Evolutionary conservation across 2,329 filamentous ascomycete species (phyloP).

Genomic region (Scorias spongiosa): DNA sequence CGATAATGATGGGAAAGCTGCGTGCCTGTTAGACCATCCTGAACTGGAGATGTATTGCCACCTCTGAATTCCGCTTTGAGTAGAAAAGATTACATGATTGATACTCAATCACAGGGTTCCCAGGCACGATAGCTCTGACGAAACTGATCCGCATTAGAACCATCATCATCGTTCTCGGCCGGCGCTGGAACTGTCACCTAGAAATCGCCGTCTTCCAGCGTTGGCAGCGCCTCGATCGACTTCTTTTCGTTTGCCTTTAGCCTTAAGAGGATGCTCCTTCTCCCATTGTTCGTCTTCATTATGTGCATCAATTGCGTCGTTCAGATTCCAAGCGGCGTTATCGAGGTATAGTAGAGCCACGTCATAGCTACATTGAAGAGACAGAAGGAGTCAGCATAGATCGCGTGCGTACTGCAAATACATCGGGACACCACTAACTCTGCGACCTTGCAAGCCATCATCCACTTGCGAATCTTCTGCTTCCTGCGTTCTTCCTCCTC

Average conservation of each 20-base stretch:
- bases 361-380: slow-evolving; percentile 38
- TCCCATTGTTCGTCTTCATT: slow-evolving; percentile 65
- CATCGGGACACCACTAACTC: slow-evolving; percentile 39
- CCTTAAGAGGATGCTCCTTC: slow-evolving; percentile 45
- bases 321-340: slow-evolving; percentile 51
- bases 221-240: slow-evolving; percentile 7
- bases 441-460: slow-evolving; percentile 61
- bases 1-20: too few relatives aligned
- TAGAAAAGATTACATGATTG: too few relatives aligned
- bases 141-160: background rate
- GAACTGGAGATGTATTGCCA: too few relatives aligned
- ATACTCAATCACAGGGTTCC: too few relatives aligned
- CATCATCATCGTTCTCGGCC: background rate
- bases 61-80: too few relatives aligned
- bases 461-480: slow-evolving; percentile 56
- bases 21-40: too few relatives aligned
- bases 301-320: slow-evolving; percentile 47
- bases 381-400: slow-evolving; percentile 25
- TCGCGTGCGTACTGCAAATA: slow-evolving; percentile 3
- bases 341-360: slow-evolving; percentile 61
- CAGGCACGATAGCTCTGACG: too few relatives aligned
- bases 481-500: slow-evolving; percentile 61
- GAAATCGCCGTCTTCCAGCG: slow-evolving; percentile 22
- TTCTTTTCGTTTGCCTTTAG: slow-evolving; percentile 26
- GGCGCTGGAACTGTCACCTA: slow-evolving; percentile 7